Base-by-base conservation (phyloP, 2,329 filamentous ascomycete species). In the Penicillium sp. region DNA sequence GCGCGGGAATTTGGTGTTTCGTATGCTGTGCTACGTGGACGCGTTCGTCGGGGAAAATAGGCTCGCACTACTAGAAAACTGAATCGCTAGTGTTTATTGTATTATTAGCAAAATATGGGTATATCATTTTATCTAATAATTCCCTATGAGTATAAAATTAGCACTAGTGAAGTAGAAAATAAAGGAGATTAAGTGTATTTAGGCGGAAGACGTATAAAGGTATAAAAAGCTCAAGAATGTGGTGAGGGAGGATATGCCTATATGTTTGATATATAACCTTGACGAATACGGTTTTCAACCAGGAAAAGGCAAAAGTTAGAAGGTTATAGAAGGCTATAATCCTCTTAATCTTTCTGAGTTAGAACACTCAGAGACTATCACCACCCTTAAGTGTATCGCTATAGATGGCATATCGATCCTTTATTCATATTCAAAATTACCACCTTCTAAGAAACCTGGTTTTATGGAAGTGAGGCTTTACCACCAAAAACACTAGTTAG, bases 221-320 rank as follows among this genome's bases (percentile, higher is more conserved):
- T 36, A 36, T 36, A 21, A 20, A 2, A 36, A 36, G 7, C 18
- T 36, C 3, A 17, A 3, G 4, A 8, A 9, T 27, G 15, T 34
- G 2, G n/a, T 30, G 4, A 30, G 20, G n/a, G n/a, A n/a, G 20
- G 29, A 32, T 32, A 4, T 21, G 9, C 20, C 48, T 4, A 3
- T 23, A 9, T 37, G 26, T 7, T n/a, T 51, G n/a, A n/a, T 51
- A n/a, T 51, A 46, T n/a, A 51, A 41, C 15, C 33, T 51, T 10
- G 49, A 40, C 15, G 42, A 51, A 33, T 41, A 13, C 36, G 41
- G 29, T 12, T 51, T 51, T 27, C 41, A 40, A 23, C 34, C 48
- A n/a, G 26, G 41, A 18, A 15, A 24, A 26, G 41, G 44, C 15
- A 26, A 46, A 20, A n/a, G 2, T 34, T 34, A 10, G 27, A 55